These are phyloP conservation scores for Mercurialis annua DNA, from an alignment of 345 rosid species.

Conservation along the genomic window DNA sequence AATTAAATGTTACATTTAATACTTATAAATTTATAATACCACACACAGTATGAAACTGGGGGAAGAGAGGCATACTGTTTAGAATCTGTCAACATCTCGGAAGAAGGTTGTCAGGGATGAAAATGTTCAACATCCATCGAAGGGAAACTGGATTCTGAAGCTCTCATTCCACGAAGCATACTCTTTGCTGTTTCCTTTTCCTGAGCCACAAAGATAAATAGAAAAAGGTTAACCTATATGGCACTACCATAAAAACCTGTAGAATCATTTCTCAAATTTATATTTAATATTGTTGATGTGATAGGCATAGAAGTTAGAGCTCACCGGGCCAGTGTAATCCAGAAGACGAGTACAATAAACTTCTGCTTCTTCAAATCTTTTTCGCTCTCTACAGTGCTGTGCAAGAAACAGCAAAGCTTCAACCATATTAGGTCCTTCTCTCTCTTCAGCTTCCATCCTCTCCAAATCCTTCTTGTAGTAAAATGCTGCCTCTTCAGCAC, in stretches of 20 bases:
- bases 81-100: background rate
- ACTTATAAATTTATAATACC: background rate
- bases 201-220: conserved; percentile 37
- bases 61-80: background rate
- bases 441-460: conserved; percentile 94
- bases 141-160: conserved; percentile 54
- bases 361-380: conserved; percentile 88
- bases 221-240: conserved; percentile 3
- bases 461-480: conserved; percentile 86
- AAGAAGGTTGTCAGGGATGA: conserved; percentile 43
- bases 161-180: conserved; percentile 71
- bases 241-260: conserved; percentile 6
- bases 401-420: conserved; percentile 90
- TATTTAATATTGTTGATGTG: background rate
- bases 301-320: conserved; percentile 39
- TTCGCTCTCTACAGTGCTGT: conserved; percentile 55
- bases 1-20: background rate
- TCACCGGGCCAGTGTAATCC: conserved; percentile 88
- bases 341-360: conserved; percentile 90
- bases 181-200: conserved; percentile 89
- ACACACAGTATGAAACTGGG: background rate
- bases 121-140: conserved; percentile 71
- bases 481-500: conserved; percentile 79
- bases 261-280: background rate
- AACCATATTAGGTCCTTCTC: conserved; percentile 86